Evolutionary conservation across 371 early-diverging fungal species (phyloP).

Genomic region (Syncephalastrum contaminatum): DNA sequence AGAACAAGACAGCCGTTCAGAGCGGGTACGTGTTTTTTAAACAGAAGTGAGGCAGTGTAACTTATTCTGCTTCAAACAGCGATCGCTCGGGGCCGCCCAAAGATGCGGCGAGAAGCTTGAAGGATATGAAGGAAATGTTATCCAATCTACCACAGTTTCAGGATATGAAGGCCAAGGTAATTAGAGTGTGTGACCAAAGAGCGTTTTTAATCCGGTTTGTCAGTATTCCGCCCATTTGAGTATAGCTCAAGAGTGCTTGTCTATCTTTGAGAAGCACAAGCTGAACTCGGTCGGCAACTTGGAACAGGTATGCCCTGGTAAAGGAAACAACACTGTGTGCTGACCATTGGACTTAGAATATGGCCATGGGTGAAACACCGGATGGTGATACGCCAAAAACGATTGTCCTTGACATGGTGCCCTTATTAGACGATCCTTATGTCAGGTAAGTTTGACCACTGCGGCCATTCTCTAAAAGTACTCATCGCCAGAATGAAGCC

Average conservation of each 20-base stretch:
- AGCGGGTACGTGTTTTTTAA: conserved; percentile 26
- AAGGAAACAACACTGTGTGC: not conserved
- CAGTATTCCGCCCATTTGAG: conserved; percentile 92
- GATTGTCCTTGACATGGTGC: conserved; percentile 85
- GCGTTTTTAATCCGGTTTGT: not conserved
- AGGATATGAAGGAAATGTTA: conserved; percentile 89
- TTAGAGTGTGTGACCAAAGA: not conserved
- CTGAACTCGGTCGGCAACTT: conserved; percentile 75
- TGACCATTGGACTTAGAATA: conserved; percentile 51
- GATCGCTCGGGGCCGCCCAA: conserved; percentile 31
- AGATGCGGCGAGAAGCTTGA: conserved; percentile 67
- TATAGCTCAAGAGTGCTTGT: conserved; percentile 90
- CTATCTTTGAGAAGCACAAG: conserved; percentile 72
- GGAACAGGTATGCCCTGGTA: conserved; percentile 62
- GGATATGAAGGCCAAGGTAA: conserved; percentile 83
- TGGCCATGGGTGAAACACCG: conserved; percentile 87
- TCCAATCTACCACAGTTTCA: conserved; percentile 92
- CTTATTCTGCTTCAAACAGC: conserved; percentile 6
- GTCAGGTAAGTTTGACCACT: conserved; percentile 30
- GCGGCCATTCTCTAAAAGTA: not conserved
- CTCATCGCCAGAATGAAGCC: conserved; percentile 23
- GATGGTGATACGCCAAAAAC: conserved; percentile 81
- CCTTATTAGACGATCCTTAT: conserved; percentile 72
- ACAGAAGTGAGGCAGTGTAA: too few relatives aligned
- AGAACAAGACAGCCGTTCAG: conserved; percentile 55